Evolutionary conservation across 108 stramenopile genomes (phyloP).

Genomic region (Fragilariopsis cylindrus): DNA sequence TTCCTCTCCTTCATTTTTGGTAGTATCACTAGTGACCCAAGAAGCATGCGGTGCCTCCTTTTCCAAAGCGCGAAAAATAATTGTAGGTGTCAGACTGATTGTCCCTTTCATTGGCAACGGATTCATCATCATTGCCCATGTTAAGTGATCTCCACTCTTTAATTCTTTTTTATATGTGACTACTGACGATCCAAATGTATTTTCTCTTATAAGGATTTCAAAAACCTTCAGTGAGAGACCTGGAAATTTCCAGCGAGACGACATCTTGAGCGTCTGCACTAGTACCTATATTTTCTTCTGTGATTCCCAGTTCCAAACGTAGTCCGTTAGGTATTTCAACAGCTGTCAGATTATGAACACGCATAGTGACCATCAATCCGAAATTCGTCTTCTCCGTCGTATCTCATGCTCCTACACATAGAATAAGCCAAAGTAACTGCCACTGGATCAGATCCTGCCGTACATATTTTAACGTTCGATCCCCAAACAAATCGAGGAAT

Average conservation of each 20-base stretch:
- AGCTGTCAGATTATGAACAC: constrained; percentile 44
- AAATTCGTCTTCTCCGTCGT: constrained; percentile 54
- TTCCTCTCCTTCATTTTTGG: constrained; percentile 35
- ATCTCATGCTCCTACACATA: constrained; percentile 35
- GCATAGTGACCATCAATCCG: constrained; percentile 41
- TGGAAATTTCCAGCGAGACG: constrained; percentile 32
- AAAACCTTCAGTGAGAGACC: constrained; percentile 20
- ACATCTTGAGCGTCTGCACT: constrained; percentile 44
- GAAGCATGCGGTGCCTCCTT: constrained; percentile 48
- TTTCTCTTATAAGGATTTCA: constrained; percentile 21
- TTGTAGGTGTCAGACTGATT: constrained; percentile 43
- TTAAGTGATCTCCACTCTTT: constrained; percentile 63
- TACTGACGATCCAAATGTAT: constrained; percentile 35
- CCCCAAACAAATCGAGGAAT: constrained; percentile 34
- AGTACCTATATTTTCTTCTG: constrained; percentile 48
- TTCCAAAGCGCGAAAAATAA: constrained; percentile 65
- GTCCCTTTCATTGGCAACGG: constrained; percentile 44
- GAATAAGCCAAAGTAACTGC: constrained; percentile 36
- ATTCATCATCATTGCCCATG: constrained; percentile 61
- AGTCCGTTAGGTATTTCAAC: constrained; percentile 50
- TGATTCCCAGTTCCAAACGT: constrained; percentile 47
- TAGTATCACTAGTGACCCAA: constrained; percentile 44
- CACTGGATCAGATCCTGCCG: constrained; percentile 49
- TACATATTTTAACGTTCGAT: constrained; percentile 19
- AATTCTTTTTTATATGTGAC: constrained; percentile 57